Evolutionary conservation across 192 early-diverging fungal genomes (phyloP), one percentile per base, ranked within the genome.

Genomic region (Funneliformis geosporum): DNA sequence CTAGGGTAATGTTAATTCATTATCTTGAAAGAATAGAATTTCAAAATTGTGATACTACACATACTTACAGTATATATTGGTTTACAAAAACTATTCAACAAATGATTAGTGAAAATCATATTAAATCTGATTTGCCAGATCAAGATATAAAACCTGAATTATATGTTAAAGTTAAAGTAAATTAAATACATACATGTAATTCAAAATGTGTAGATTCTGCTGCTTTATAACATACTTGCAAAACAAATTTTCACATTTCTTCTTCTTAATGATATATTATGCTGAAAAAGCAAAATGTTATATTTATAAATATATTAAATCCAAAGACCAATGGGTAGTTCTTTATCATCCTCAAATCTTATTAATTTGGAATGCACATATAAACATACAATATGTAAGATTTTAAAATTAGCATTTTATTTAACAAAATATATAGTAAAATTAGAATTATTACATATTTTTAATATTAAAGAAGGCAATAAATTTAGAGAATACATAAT

Each of bases 391-490:
- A 67, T 67, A 67, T 28, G 27, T 67, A 3, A 67, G 18, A 10
- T 67, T 27, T 23, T 28, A 25, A 25, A 25, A 12, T 25, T 67
- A 14, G 65, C 28, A 5, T 23, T 23, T 11, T 67, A 67, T 67
- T 27, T 67, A 18, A 67, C 16, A 18, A 67, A 67, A 67, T 67
- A 67, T 28, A 40, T 67, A 23, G 65, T 27, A 12, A 67, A 67
- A 40, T 2, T 27, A 10, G 65, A 67, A 60, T 14, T 14, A 21
- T 60, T n/a, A 12, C 59, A 60, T 60, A 4, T 60, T 2, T 60
- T 60, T 60, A 67, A 67, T 67, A 14, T 67, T 14, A 67, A 27
- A 67, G n/a, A 67, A 38, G 65, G 65, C 14, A 27, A 67, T 28
- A 27, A 27, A 67, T 67, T 38, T 67, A 12, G 10, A 43, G 66